A percentile compares a stretch with the other conserved stretches of the same genome.
Evolutionary conservation across 345 rosid genomes (phyloP).

Genomic region (Moringa oleifera): DNA sequence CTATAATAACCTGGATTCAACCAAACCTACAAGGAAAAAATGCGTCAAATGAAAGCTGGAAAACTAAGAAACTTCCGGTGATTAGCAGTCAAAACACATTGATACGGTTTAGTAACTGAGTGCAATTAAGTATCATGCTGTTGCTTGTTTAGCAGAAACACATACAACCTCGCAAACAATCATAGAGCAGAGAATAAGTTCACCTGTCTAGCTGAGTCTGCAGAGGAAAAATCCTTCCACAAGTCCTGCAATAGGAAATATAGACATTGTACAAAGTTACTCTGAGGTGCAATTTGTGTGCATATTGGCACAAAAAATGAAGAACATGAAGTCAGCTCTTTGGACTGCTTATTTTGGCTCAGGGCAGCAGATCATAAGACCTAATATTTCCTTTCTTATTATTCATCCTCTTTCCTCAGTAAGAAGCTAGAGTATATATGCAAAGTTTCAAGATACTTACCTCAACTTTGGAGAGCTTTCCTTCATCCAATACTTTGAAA

Average conservation of each 20-base stretch:
- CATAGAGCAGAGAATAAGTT: neutral
- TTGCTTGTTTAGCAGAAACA: neutral
- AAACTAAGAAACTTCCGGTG: too few relatives aligned
- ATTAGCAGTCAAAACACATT: neutral
- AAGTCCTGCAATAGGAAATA: conserved; percentile 45
- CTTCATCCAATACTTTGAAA: conserved; percentile 73
- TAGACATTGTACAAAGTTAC: neutral
- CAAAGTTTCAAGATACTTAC: conserved; percentile 21
- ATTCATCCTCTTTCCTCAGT: neutral
- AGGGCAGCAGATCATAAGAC: too few relatives aligned
- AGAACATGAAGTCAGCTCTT: too few relatives aligned
- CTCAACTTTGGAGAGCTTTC: conserved; percentile 73
- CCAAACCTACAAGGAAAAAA: neutral
- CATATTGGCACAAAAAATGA: neutral
- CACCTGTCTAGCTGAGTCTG: conserved; percentile 65
- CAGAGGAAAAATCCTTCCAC: conserved; percentile 45
- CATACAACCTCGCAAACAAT: neutral
- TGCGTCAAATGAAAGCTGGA: neutral
- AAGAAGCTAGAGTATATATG: neutral
- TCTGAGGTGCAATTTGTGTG: neutral
- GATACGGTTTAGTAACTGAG: neutral
- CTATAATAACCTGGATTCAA: neutral
- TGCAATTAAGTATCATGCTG: neutral
- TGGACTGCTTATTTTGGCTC: too few relatives aligned
- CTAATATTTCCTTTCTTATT: too few relatives aligned